phyloP scores from a whole-genome alignment of 768 basidiomycete genomes.

The Clitopilus passeckerianus region DNA sequence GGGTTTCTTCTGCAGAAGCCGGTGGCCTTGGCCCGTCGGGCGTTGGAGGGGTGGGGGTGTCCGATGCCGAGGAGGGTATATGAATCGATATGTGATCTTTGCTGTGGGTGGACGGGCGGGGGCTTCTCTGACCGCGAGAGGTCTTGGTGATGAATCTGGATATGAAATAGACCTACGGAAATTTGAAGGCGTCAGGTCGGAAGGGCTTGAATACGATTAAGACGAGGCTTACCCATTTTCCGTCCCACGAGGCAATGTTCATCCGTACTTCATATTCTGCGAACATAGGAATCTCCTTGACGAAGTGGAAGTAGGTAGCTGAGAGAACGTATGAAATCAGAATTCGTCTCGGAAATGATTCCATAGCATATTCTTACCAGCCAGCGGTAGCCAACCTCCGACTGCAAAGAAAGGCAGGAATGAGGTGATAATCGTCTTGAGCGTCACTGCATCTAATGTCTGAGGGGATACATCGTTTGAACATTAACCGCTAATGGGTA shows the following conservation, averaged over 20 bases:
- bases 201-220: not conserved
- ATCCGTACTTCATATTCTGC: constrained; percentile 56
- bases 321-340: not conserved
- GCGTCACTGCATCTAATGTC: constrained; percentile 43
- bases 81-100: constrained; percentile 5
- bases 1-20: constrained; percentile 17
- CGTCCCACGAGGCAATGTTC: constrained; percentile 59
- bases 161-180: constrained; percentile 60
- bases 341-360: too few species aligned
- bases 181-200: too few species aligned
- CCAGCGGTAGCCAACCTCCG: constrained; percentile 61
- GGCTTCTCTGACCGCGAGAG: constrained; percentile 26
- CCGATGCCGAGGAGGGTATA: not conserved
- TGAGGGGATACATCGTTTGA: constrained; percentile 4
- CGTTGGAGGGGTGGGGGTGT: not conserved
- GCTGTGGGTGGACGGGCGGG: not conserved
- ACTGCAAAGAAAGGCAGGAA: constrained; percentile 55
- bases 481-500: not conserved
- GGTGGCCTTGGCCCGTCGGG: constrained; percentile 1
- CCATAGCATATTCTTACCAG: constrained; percentile 34
- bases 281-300: constrained; percentile 66
- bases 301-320: constrained; percentile 67
- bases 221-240: constrained; percentile 62
- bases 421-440: constrained; percentile 39
- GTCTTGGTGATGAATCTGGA: constrained; percentile 61